Base-by-base conservation (phyloP, 345 rosid species). In the Ricinus communis region DNA sequence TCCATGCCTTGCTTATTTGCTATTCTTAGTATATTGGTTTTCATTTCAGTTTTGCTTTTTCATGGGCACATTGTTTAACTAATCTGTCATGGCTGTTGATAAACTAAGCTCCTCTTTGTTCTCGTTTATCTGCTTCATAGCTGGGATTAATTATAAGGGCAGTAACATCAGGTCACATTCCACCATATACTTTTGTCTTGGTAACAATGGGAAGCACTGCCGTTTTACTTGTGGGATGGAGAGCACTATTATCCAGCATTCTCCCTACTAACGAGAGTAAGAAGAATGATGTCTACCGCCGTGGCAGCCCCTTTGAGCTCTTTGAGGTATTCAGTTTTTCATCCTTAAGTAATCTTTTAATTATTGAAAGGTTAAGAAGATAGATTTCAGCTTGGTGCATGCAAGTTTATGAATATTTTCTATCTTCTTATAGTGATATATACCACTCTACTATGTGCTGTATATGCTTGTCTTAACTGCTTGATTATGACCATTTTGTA, bases 301-400 rank as follows among this genome's bases (percentile, higher is more conserved):
- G 65, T 7, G 98, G 98, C 52, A 94, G 81, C 58, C 93, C 96
- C 33, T 91, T 94, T 72, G 97, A 94, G 77, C 85, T 94, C 66
- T 88, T 94, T 70, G 97, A 91, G 97, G 98, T 91, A 69, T 49
- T 64, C 0, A 62, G n/a, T 65, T 71, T 64, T 60, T 52, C 50
- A 33, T 69, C 25, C 19, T 58, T 65, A 21, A 18, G n/a, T 36
- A 27, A 12, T 22, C 6, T 57, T 63, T 18, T 70, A 33, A 63
- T 16, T 18, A 10, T n/a, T 25, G 5, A 65, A 30, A 24, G 27
- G 54, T 63, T 31, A 21, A 16, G 13, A 8, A 3, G 2, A 28
- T 30, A n/a, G 19, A 10, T 59, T 8, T 21, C 16, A 5, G 31
- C 61, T 51, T 22, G 36, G 27, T 4, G 1, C 18, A 45, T 22